Evolutionary conservation across 768 basidiomycete species (phyloP).

Genomic region (Suillus fuscotomentosus): DNA sequence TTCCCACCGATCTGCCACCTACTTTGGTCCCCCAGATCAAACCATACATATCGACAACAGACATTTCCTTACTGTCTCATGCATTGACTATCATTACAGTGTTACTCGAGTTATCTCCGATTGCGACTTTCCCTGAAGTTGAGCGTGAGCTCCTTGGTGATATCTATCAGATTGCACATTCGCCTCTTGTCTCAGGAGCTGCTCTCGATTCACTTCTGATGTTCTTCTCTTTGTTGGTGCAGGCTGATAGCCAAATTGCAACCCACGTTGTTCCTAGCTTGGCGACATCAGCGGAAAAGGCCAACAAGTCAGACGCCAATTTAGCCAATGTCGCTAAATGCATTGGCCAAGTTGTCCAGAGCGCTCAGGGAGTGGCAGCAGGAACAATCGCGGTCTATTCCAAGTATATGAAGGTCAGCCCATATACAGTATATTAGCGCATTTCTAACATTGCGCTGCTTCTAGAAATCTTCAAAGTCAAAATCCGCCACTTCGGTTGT

Average conservation of each 20-base stretch:
- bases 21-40: conserved; percentile 73
- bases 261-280: conserved; percentile 80
- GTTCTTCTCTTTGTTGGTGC: conserved; percentile 82
- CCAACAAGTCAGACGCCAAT: conserved; percentile 52
- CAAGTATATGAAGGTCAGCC: conserved; percentile 69
- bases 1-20: conserved; percentile 59
- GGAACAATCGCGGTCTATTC: conserved; percentile 85
- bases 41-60: conserved; percentile 68
- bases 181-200: conserved; percentile 72
- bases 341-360: conserved; percentile 78
- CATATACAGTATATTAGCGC: background rate
- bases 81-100: conserved; percentile 64
- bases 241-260: conserved; percentile 80
- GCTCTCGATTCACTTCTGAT: conserved; percentile 78
- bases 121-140: conserved; percentile 69
- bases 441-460: conserved; percentile 8
- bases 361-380: conserved; percentile 67
- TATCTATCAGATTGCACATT: conserved; percentile 71
- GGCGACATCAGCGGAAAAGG: conserved; percentile 63
- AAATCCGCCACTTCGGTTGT: conserved; percentile 67
- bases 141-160: conserved; percentile 66
- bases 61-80: conserved; percentile 78
- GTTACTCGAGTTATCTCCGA: conserved; percentile 66
- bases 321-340: conserved; percentile 80
- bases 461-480: conserved; percentile 55